Percentiles rank a stretch among this genome's conserved stretches.
Conservation (phyloP, 495 filamentous ascomycete genomes). For the Oleoguttula mirabilis region DNA sequence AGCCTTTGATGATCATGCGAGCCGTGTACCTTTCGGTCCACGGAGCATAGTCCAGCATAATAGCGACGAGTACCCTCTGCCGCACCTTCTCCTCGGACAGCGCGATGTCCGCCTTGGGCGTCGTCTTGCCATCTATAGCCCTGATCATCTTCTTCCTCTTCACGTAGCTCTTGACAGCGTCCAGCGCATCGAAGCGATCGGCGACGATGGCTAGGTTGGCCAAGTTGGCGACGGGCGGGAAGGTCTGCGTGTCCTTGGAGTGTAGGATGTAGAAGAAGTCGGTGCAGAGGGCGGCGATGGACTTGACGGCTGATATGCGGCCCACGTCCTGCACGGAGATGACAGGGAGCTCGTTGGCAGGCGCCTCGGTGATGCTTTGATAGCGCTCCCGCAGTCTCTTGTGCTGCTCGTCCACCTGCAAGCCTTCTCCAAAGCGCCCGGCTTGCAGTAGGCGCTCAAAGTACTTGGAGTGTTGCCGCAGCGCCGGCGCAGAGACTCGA, state of each 20-base stretch:
- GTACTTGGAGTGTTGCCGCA: slow-evolving; percentile 44
- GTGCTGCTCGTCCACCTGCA: slow-evolving; percentile 33
- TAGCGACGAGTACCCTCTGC: slow-evolving; percentile 51
- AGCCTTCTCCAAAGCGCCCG: slow-evolving; percentile 23
- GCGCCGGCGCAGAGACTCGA: slow-evolving; percentile 28
- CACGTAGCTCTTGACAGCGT: slow-evolving; percentile 37
- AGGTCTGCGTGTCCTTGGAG: slow-evolving; percentile 26
- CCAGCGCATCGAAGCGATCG: slow-evolving; percentile 49
- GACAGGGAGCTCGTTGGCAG: slow-evolving; percentile 38
- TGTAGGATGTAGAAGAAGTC: slow-evolving; percentile 51
- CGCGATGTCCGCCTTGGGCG: slow-evolving; percentile 21
- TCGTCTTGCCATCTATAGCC: slow-evolving; percentile 30
- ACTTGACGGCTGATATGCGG: slow-evolving; percentile 40
- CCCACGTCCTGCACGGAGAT: slow-evolving; percentile 48
- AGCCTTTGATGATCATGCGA: slow-evolving; percentile 56
- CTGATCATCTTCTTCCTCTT: slow-evolving; percentile 27
- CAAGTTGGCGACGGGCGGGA: slow-evolving; percentile 39
- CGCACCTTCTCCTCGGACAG: slow-evolving; percentile 45
- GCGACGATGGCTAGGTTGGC: slow-evolving; percentile 54
- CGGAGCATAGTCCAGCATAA: slow-evolving; percentile 42
- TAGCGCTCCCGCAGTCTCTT: slow-evolving; percentile 31
- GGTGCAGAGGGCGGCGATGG: slow-evolving; percentile 36
- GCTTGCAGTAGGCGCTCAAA: slow-evolving; percentile 45
- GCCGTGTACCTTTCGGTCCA: slow-evolving; percentile 43
- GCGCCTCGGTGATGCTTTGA: slow-evolving; percentile 36